These are phyloP conservation scores for Blumeriella jaapii DNA, from an alignment of 2,329 filamentous ascomycete species.

Conservation along the genomic window DNA sequence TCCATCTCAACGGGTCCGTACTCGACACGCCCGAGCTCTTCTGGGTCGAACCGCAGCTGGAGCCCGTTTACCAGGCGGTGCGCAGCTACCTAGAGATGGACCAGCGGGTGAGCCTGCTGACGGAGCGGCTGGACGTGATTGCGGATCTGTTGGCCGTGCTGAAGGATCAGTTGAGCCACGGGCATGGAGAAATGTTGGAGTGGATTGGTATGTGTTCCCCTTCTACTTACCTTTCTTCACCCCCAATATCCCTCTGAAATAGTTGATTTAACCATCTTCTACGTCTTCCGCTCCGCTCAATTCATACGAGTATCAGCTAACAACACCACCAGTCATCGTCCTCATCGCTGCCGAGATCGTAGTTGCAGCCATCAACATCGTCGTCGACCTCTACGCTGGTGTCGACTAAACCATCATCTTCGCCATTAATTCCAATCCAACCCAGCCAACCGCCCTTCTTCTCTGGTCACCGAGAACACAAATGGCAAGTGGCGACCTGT, in stretches of 20 bases:
- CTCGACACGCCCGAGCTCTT: slow-evolving; percentile 95
- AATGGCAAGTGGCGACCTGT: too few relatives aligned
- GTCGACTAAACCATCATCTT: too few relatives aligned
- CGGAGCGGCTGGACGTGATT: slow-evolving; percentile 84
- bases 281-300: not conserved
- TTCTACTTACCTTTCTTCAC: too few relatives aligned
- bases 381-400: slow-evolving; percentile 80
- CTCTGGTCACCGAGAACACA: not conserved
- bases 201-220: slow-evolving; percentile 63
- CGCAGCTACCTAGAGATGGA: slow-evolving; percentile 97
- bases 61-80: slow-evolving; percentile 92
- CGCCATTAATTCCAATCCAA: too few relatives aligned
- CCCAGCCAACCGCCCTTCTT: slow-evolving; percentile 13
- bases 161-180: slow-evolving; percentile 90
- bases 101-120: slow-evolving; percentile 79
- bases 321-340: slow-evolving; percentile 60
- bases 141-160: slow-evolving; percentile 84
- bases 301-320: slow-evolving; percentile 6
- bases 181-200: slow-evolving; percentile 79
- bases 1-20: slow-evolving; percentile 92
- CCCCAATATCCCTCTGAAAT: too few relatives aligned
- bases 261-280: too few relatives aligned
- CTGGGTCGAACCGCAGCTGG: slow-evolving; percentile 94
- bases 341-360: slow-evolving; percentile 93
- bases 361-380: slow-evolving; percentile 85